Percentiles rank a stretch among this genome's conserved stretches.
phyloP scores from a whole-genome alignment of 352 stramenopile species.

The Globisporangium recalcitrans region DNA sequence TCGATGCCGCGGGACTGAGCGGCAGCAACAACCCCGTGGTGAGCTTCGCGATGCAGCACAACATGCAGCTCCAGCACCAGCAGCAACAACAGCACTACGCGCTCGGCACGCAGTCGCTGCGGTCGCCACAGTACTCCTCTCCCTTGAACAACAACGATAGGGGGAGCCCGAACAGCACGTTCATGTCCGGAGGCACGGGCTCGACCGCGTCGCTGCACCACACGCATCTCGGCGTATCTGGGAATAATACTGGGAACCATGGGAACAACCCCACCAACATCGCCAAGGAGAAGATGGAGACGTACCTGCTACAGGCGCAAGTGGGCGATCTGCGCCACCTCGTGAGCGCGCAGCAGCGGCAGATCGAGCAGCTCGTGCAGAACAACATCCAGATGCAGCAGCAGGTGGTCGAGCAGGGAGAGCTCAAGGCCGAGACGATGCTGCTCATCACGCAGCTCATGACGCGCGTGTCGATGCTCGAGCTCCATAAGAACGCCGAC shows the following conservation, averaged over 20 bases:
- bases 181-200: constrained; percentile 4
- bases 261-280: not conserved
- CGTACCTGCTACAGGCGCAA: constrained; percentile 27
- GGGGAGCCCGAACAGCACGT: constrained; percentile 13
- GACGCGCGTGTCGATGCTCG: constrained; percentile 75
- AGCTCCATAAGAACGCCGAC: constrained; percentile 43
- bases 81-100: constrained; percentile 22
- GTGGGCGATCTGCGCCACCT: constrained; percentile 51
- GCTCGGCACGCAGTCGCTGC: constrained; percentile 9
- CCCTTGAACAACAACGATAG: not conserved
- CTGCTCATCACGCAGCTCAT: constrained; percentile 82
- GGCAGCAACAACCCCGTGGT: constrained; percentile 25
- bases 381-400: constrained; percentile 79
- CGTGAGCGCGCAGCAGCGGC: constrained; percentile 51
- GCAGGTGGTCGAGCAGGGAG: constrained; percentile 73
- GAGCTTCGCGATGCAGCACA: constrained; percentile 26
- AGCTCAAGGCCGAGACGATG: constrained; percentile 81
- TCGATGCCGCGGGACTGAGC: constrained; percentile 20
- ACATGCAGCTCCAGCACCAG: constrained; percentile 12
- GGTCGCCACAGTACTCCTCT: constrained; percentile 8
- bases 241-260: not conserved
- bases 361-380: constrained; percentile 69
- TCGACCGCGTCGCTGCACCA: constrained; percentile 10
- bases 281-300: constrained; percentile 18
- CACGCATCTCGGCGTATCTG: not conserved